Evolutionary conservation across 2,329 filamentous ascomycete species (phyloP).

Genomic region (Coniochaeta sp.): DNA sequence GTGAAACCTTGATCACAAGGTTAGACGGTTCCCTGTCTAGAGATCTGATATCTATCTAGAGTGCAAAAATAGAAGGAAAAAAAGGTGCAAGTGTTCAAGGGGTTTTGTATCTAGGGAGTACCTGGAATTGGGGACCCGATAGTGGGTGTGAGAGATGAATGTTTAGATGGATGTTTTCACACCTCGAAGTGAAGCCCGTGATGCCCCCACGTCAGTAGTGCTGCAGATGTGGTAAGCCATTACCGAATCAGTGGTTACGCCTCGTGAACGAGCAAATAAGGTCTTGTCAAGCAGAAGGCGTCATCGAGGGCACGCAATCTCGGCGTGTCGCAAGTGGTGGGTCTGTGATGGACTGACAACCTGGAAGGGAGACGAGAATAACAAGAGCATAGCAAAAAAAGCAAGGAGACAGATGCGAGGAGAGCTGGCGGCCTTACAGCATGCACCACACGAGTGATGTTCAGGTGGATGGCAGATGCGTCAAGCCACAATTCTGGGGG

Average conservation of each 20-base stretch:
- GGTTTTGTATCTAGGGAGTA: background rate
- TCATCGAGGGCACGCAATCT: conserved; percentile 17
- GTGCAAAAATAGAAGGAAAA: background rate
- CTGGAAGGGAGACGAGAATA: background rate
- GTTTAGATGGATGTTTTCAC: background rate
- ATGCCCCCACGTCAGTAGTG: conserved; percentile 1
- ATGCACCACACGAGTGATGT: background rate
- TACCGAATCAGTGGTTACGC: conserved; percentile 1
- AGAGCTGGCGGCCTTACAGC: background rate
- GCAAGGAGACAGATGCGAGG: background rate
- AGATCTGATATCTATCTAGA: background rate
- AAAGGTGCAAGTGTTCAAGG: background rate
- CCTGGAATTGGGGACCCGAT: background rate
- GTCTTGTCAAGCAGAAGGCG: conserved; percentile 10
- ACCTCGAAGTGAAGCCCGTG: background rate
- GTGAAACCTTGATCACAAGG: background rate
- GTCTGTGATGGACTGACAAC: background rate
- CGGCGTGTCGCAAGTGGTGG: conserved; percentile 10
- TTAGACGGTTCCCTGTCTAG: background rate
- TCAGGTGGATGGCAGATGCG: background rate
- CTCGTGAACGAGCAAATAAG: background rate
- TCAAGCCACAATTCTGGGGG: background rate
- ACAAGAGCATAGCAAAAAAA: background rate
- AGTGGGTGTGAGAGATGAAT: too few species aligned
- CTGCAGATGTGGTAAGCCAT: background rate